Base-by-base conservation (phyloP, 2,329 filamentous ascomycete species). In the Trichoderma sp. region DNA sequence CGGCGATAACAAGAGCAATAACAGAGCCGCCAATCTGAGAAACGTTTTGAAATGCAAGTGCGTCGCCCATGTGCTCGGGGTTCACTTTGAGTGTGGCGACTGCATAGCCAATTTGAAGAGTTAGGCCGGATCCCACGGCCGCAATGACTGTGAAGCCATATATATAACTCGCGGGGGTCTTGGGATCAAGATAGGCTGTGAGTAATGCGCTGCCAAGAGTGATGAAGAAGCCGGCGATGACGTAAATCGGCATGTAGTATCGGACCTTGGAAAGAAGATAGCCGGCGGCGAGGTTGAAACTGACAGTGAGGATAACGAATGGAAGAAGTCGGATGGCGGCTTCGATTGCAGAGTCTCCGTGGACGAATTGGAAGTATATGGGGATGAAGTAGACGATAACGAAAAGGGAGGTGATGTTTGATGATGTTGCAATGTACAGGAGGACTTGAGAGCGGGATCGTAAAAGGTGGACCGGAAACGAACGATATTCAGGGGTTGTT, bases 81-180 rank as follows among this genome's bases (percentile, higher is more conserved):
- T 16, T 19, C 13, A 24, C 24, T 37, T 27, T 16, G 21, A 33
- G 72, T n/a, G 71, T 73, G 21, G 73, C 74, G 7, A 79, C 72
- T 7, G 76, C 72, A 71, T 77, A 79, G 47, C 75, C 74, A 21
- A 75, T 70, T 67, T 77, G 74, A 4, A 74, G 31, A 19, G 59
- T 43, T 8, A 71, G 72, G 5, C 35, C 27, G 10, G 74, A 19
- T 66, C 60, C 70, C 14, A 59, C 21, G 5, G 63, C 70, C 6
- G 68, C 35, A 8, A 72, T 16, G n/a, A 71, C 62, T 2, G 37
- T 43, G 33, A 69, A 71, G n/a, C 71, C 71, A 64, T 71, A 71
- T 27, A 71, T 62, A 24, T 70, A 53, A 53, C 29, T 58, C n/a
- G n/a, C n/a, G 3, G 68, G 55, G 3, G 68, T 71, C 5, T 31